Base-by-base conservation (phyloP, 176 grass and related monocot genomes). In the Oryza officinalis region DNA sequence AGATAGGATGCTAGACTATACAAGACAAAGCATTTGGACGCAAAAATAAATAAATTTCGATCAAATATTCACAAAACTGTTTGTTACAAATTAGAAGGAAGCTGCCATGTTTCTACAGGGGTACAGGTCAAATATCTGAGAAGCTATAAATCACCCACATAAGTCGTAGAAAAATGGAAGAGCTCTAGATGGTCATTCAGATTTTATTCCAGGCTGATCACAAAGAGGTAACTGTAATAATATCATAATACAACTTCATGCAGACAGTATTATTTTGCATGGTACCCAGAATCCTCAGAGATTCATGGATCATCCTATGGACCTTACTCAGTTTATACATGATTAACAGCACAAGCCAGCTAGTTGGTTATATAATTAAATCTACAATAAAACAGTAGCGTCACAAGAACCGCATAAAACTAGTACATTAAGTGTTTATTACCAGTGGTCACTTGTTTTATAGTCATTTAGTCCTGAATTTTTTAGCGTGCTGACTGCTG, bases 1-100 rank as follows among this genome's bases (percentile, higher is more conserved):
- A 45, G 68, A 27, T 57, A 50, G 7, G 70, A 78, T 65, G 86
- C 66, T 84, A 23, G 20, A 41, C 57, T 64, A 63, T 72, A 30
- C 67, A 57, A 52, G 17, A 37, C 7, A 6, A 11, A 85, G 17
- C 8, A 80, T 71, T n/a, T 69, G 27, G 17, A 84, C 1, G 47
- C 28, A 12, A 8, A 15, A 69, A 47, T 25, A 61, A 61, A n/a
- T 8, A n/a, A 14, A 38, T 13, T 63, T 20, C 7, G 17, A 52
- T 22, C 33, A 57, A 32, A 17, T 10, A 45, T 61, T 61, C 57
- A 61, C 10, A 61, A 61, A 61, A 23, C 9, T 8, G 20, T n/a
- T 57, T 57, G 20, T 57, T n/a, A 57, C 17, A n/a, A 22, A 18
- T 22, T 20, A 60, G 22, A 61, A 61, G 9, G n/a, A 61, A 61